phyloP scores from a whole-genome alignment of 2,329 filamentous ascomycete genomes.

The Penicillium sp. region DNA sequence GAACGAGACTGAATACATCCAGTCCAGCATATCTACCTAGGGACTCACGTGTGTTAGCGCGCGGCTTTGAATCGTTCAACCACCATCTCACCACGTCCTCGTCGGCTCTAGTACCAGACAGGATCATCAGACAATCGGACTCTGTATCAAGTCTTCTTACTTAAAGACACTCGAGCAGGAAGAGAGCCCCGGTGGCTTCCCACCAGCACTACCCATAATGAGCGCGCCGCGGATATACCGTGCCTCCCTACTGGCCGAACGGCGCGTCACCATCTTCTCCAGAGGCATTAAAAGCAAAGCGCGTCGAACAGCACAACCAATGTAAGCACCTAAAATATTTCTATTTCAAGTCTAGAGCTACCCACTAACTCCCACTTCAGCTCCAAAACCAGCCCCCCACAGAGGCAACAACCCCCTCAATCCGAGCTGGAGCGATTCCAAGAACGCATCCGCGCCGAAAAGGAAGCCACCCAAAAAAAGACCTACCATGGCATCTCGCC shows the following conservation, averaged over 20 bases:
- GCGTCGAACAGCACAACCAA: conserved; percentile 18
- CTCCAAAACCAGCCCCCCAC: conserved; percentile 18
- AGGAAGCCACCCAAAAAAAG: not conserved
- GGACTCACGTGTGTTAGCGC: not conserved
- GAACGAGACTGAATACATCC: not conserved
- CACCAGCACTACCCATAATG: conserved; percentile 23
- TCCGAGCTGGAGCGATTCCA: conserved; percentile 28
- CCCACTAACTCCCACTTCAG: not conserved
- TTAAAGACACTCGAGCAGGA: not conserved
- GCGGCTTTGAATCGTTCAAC: not conserved
- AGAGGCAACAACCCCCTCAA: conserved; percentile 23
- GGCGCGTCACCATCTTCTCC: conserved; percentile 9
- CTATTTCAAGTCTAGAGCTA: not conserved
- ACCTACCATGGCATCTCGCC: conserved; percentile 24
- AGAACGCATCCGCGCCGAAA: conserved; percentile 14
- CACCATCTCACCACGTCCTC: not conserved
- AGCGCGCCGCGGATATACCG: conserved; percentile 27
- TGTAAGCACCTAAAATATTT: conserved; percentile 14
- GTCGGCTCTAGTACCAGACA: not conserved
- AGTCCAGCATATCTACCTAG: not conserved
- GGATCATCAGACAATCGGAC: not conserved
- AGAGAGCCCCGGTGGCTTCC: not conserved
- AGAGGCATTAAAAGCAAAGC: conserved; percentile 21
- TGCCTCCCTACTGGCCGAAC: conserved; percentile 24
- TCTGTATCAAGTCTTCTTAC: not conserved